Conservation (phyloP, 2,329 filamentous ascomycete genomes). For the Fusarium torreyae region DNA sequence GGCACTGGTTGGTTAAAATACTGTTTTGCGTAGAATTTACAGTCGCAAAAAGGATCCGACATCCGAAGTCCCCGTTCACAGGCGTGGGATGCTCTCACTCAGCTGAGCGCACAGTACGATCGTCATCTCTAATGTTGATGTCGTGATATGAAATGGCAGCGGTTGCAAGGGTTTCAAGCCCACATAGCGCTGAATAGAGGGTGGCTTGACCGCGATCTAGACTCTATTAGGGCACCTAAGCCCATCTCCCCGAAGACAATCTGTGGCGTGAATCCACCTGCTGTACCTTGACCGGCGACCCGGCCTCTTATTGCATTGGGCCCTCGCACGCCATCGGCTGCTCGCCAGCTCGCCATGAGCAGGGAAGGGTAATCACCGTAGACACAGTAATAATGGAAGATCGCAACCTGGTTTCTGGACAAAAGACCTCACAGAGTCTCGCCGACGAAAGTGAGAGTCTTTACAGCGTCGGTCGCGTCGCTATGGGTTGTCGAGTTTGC, state of each 20-base stretch:
- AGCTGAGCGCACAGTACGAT: constrained; percentile 20
- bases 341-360: constrained; percentile 51
- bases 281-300: constrained; percentile 32
- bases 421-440: constrained; percentile 39
- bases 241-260: constrained; percentile 36
- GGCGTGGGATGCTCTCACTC: constrained; percentile 27
- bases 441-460: constrained; percentile 35
- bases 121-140: constrained; percentile 45
- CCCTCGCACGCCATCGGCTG: constrained; percentile 52
- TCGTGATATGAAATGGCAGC: constrained; percentile 46
- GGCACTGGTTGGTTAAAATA: constrained; percentile 13
- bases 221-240: constrained; percentile 23
- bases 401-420: constrained; percentile 24
- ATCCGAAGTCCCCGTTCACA: constrained; percentile 36
- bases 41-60: constrained; percentile 23
- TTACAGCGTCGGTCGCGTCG: constrained; percentile 38
- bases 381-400: constrained; percentile 27
- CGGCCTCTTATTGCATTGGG: constrained; percentile 45
- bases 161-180: constrained; percentile 41
- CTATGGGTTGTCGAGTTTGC: constrained; percentile 60
- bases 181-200: constrained; percentile 42
- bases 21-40: background rate
- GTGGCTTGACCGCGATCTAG: constrained; percentile 31
- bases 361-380: constrained; percentile 24
- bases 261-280: constrained; percentile 39